Conservation (phyloP, 768 basidiomycete genomes). For the Phanerochaete sordida region DNA sequence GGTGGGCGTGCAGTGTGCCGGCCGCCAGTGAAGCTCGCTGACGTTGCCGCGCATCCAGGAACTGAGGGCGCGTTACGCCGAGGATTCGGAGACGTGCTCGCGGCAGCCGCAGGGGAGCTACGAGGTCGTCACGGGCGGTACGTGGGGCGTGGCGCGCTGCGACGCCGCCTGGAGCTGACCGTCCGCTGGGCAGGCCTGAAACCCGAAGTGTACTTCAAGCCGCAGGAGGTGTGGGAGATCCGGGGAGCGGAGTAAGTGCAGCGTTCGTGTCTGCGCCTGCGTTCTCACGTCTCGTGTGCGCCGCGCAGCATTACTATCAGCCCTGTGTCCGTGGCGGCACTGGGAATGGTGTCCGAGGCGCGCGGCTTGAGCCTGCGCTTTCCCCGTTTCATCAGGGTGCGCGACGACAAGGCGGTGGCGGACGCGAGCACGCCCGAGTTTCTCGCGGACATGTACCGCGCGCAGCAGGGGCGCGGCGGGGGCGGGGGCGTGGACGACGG, state of each 20-base stretch:
- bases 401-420: constrained; percentile 72
- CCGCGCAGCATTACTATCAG: constrained; percentile 69
- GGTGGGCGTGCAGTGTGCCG: constrained; percentile 31
- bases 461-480: constrained; percentile 48
- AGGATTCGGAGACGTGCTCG: constrained; percentile 53
- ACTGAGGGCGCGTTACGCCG: constrained; percentile 64
- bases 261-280: not conserved
- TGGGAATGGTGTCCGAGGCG: constrained; percentile 49
- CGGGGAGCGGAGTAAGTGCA: constrained; percentile 57
- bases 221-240: constrained; percentile 87
- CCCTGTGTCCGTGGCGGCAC: constrained; percentile 79
- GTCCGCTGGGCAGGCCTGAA: constrained; percentile 42
- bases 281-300: constrained; percentile 1
- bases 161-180: not conserved
- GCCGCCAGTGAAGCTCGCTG: not conserved
- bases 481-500: constrained; percentile 46
- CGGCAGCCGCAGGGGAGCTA: constrained; percentile 45
- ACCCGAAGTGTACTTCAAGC: constrained; percentile 68
- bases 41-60: constrained; percentile 35
- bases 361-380: constrained; percentile 84
- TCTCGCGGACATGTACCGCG: constrained; percentile 64
- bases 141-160: constrained; percentile 12
- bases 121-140: constrained; percentile 63
- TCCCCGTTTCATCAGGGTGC: constrained; percentile 73
- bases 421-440: constrained; percentile 71